Base-by-base conservation (phyloP, 2,329 filamentous ascomycete genomes). In the Orbilia javanica region DNA sequence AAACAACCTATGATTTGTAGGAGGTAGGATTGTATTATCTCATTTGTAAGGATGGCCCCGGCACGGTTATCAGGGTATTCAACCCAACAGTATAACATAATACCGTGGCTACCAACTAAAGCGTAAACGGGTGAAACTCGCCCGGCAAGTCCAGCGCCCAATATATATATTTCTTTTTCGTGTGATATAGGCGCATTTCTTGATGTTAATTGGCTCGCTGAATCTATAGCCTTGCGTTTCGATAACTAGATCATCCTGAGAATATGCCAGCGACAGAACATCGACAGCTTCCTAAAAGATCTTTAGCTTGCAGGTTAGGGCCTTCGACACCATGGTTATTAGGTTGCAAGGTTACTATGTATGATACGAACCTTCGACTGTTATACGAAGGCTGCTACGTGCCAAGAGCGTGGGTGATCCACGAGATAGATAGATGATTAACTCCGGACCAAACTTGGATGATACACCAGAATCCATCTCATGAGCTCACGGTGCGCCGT, bases 281-380 rank as follows among this genome's bases (percentile, higher is more conserved):
- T 34, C 20, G 5, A 22, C 44, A 71, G 18, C 69, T 73, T 66
- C 69, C 69, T 66, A 73, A 73, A 73, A 11, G n/a, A 46, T 50
- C 10, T 11, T 22, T 52, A 63, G 53, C 31, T 27, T 20, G 15
- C 39, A 27, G 18, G 11, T 22, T 34, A 27, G 34, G 27, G 31
- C 4, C 20, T 46, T 63, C 42, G 57, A 62, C 29, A 63, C 66
- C 66, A 62, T 70, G 66, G 66, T 46, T 68, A 48, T 46, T 13
- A 22, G 39, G 15, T 57, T 20, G 36, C 66, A 50, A 42, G 66
- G 66, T 44, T 25, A 22, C 29, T 18, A 52, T 42, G 53, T 18
- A 52, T 42, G 53, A 52, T 70, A 39, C 50, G 62, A 36, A 31
- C 27, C 20, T 42, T 25, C 34, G 22, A 39, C 11, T 22, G 53